Conservation (phyloP, 306 rosid genomes). For the Vigna mungo region DNA sequence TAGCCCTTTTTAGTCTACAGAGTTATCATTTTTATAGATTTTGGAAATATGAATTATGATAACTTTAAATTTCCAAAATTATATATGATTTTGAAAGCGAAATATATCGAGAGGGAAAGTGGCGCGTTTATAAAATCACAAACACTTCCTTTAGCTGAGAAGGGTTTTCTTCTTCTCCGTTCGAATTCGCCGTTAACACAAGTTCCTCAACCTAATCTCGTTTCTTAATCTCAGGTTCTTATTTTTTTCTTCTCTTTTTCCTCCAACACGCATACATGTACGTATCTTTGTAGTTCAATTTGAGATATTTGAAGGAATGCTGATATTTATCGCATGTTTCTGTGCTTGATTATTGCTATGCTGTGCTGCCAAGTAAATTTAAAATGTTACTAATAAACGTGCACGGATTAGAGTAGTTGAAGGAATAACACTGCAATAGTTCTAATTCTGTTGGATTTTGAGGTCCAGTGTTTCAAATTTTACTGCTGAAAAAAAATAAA, state of each 20-base stretch:
- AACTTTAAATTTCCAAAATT: too few species aligned
- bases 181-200: not conserved
- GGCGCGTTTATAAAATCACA: too few species aligned
- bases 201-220: not conserved
- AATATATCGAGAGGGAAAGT: too few species aligned
- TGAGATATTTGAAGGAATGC: too few species aligned
- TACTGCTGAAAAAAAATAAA: not conserved
- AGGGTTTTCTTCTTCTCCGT: not conserved
- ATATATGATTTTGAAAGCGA: too few species aligned
- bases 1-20: too few species aligned
- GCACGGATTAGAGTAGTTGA: not conserved
- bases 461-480: not conserved
- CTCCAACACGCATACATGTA: too few species aligned
- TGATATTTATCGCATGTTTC: too few species aligned
- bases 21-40: too few species aligned
- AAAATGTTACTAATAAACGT: not conserved
- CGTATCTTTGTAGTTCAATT: too few species aligned
- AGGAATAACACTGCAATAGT: not conserved
- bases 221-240: not conserved
- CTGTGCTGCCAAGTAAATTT: not conserved
- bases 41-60: too few species aligned
- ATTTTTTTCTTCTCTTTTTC: not conserved
- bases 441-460: not conserved
- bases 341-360: not conserved
- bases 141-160: not conserved